Percentiles rank a stretch among this genome's conserved stretches.
Conservation (phyloP, 768 basidiomycete genomes). For the Russula brevipes region DNA sequence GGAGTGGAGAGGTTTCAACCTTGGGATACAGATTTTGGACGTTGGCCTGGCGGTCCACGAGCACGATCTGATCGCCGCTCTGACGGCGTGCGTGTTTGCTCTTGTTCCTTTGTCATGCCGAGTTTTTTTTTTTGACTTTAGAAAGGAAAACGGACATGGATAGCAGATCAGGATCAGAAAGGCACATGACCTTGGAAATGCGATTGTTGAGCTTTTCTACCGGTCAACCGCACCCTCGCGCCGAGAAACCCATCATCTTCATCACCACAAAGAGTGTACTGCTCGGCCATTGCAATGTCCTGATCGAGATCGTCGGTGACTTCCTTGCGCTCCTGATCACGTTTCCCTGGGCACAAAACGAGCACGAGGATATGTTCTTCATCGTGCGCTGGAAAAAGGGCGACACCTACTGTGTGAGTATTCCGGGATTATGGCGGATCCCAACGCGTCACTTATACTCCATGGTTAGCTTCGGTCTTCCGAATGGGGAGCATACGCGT, state of each 20-base stretch:
- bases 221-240: conserved; percentile 19
- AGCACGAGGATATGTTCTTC: conserved; percentile 22
- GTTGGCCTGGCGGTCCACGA: conserved; percentile 22
- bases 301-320: conserved; percentile 24
- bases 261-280: conserved; percentile 10
- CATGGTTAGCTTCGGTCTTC: conserved; percentile 16
- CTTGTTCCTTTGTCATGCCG: background rate
- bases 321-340: conserved; percentile 20
- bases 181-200: conserved; percentile 16
- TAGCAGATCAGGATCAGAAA: background rate
- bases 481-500: conserved; percentile 24
- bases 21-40: conserved; percentile 19
- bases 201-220: conserved; percentile 21
- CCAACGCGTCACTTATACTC: background rate
- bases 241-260: conserved; percentile 14
- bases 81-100: conserved; percentile 17
- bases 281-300: conserved; percentile 12
- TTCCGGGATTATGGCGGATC: too few species aligned
- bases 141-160: conserved; percentile 7
- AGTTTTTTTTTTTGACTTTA: background rate
- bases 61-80: conserved; percentile 20
- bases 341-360: conserved; percentile 12
- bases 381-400: conserved; percentile 32
- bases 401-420: conserved; percentile 24
- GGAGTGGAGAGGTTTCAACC: background rate